Conservation (phyloP, 192 early-diverging fungal species). For the Backusella westeae region DNA sequence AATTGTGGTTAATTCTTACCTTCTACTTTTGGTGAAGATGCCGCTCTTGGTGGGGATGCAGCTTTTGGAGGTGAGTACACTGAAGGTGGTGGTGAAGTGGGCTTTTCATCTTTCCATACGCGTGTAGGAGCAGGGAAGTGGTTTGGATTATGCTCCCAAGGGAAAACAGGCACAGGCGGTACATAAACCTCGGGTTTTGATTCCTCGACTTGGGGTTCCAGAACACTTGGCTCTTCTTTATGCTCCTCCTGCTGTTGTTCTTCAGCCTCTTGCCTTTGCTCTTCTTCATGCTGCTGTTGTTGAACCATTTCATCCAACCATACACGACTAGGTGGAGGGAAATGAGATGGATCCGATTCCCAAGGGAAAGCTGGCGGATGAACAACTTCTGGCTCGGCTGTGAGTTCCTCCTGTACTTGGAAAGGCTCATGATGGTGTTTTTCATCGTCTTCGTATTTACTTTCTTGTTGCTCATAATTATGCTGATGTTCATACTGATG, state of each 20-base stretch:
- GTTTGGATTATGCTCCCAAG: neutral
- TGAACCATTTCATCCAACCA: neutral
- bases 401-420: neutral
- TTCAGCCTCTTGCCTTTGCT: neutral
- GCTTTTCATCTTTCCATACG: neutral
- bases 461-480: neutral
- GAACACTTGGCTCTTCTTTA: neutral
- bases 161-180: neutral
- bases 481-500: neutral
- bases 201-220: neutral
- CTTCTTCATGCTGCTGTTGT: neutral
- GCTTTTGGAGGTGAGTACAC: neutral
- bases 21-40: neutral
- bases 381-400: neutral
- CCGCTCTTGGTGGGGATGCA: neutral
- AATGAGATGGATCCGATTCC: neutral
- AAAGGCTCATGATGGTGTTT: neutral
- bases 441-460: neutral
- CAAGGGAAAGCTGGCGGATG: neutral
- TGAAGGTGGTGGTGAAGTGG: neutral
- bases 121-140: constrained; percentile 4
- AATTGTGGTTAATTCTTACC: neutral
- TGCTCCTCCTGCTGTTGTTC: neutral
- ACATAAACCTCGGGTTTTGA: neutral
- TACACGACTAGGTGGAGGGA: neutral